Conservation (phyloP, 495 filamentous ascomycete genomes). For the Xylaria intraflava region DNA sequence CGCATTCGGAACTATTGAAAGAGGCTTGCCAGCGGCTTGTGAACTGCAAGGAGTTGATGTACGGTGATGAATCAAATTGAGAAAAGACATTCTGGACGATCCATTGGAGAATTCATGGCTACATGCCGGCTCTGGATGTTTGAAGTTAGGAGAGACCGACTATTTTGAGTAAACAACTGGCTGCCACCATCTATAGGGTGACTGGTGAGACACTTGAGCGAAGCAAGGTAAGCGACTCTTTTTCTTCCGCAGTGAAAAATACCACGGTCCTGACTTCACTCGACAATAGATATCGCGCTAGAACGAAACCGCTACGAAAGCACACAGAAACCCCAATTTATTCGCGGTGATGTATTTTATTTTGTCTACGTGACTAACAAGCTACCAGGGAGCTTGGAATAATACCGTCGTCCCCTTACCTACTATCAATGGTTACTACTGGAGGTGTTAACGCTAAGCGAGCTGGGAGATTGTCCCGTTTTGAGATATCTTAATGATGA, state of each 20-base stretch:
- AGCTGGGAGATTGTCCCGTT: no score
- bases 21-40: conserved; percentile 37
- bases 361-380: no score
- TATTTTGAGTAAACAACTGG: neutral
- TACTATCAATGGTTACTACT: no score
- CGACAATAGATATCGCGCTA: no score
- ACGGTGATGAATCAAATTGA: conserved; percentile 18
- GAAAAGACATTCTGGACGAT: neutral
- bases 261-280: neutral
- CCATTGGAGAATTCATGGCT: neutral
- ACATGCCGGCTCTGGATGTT: neutral
- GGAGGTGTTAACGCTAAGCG: no score
- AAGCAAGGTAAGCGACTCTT: neutral
- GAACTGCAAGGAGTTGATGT: conserved; percentile 40
- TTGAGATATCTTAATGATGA: no score
- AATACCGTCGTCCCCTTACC: no score
- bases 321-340: no score
- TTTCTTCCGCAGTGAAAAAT: neutral
- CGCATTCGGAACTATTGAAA: conserved; percentile 38
- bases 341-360: no score
- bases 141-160: no score
- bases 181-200: neutral
- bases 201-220: neutral
- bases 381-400: neutral
- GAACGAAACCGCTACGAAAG: no score